phyloP scores from a whole-genome alignment of 805 yeast genomes.

The Candida xyloterini region DNA sequence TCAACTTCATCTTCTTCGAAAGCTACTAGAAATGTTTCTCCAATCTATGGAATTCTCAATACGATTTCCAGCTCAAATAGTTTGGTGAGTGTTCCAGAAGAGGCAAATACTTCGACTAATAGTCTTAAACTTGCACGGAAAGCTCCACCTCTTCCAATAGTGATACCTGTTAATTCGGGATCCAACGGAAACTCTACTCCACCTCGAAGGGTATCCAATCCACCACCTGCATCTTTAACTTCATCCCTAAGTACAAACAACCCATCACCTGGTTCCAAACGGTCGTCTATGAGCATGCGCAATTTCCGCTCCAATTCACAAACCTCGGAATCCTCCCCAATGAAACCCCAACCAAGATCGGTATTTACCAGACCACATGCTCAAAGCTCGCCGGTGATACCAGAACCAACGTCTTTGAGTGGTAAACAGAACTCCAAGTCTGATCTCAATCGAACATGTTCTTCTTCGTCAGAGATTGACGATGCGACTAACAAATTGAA shows the following conservation, averaged over 20 bases:
- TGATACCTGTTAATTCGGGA: not conserved
- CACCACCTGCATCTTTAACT: constrained; percentile 8
- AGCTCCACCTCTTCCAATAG: constrained; percentile 10
- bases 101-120: not conserved
- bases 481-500: constrained; percentile 30
- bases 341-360: constrained; percentile 12
- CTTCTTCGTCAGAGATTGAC: constrained; percentile 20
- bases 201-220: constrained; percentile 9
- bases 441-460: not conserved
- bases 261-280: constrained; percentile 29
- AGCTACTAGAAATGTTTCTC: constrained; percentile 19
- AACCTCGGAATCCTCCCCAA: constrained; percentile 26
- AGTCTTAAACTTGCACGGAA: constrained; percentile 8
- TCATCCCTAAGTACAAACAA: constrained; percentile 5
- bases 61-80: constrained; percentile 14
- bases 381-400: constrained; percentile 11
- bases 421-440: not conserved
- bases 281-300: constrained; percentile 33
- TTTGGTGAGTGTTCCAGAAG: constrained; percentile 7
- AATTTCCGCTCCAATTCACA: constrained; percentile 33
- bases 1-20: constrained; percentile 17
- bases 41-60: constrained; percentile 10
- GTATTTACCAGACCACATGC: constrained; percentile 8
- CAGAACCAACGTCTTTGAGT: not conserved
- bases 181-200: constrained; percentile 12